A percentile compares a stretch with the other conserved stretches of the same genome.
Conservation (phyloP, 768 basidiomycete genomes). For the Mycena maculata region DNA sequence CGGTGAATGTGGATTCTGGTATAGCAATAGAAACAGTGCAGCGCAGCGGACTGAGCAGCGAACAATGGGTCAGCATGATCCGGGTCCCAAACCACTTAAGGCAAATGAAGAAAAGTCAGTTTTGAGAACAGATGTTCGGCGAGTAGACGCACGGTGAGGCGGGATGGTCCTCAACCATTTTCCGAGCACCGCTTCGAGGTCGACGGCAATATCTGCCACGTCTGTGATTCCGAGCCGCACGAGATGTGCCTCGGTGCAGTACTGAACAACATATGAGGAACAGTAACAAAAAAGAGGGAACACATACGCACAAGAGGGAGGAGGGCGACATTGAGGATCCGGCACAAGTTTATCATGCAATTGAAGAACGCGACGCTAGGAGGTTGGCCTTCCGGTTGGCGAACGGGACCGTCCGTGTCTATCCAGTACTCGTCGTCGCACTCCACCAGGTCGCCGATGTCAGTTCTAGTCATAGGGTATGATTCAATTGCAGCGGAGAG, state of each 20-base stretch:
- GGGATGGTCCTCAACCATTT: conserved; percentile 3
- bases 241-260: not conserved
- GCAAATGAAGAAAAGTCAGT: not conserved
- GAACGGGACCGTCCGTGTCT: not conserved
- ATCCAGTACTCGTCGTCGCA: conserved; percentile 9
- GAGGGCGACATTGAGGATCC: not conserved
- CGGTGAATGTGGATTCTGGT: conserved; percentile 6
- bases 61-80: not conserved
- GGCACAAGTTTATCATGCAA: not conserved
- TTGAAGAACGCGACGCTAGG: not conserved
- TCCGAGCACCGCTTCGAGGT: not conserved
- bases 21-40: conserved; percentile 6
- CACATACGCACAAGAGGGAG: not conserved
- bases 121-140: no score
- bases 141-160: conserved; percentile 2
- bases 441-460: not conserved
- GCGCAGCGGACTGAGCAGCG: not conserved
- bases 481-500: not conserved
- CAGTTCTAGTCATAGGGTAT: not conserved
- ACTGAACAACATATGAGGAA: not conserved
- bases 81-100: conserved; percentile 13
- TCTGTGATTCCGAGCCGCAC: not conserved
- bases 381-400: not conserved
- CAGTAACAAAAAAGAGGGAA: not conserved
- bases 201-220: not conserved